phyloP scores from a whole-genome alignment of 2,329 filamentous ascomycete species.

The Venturia oleaginea region DNA sequence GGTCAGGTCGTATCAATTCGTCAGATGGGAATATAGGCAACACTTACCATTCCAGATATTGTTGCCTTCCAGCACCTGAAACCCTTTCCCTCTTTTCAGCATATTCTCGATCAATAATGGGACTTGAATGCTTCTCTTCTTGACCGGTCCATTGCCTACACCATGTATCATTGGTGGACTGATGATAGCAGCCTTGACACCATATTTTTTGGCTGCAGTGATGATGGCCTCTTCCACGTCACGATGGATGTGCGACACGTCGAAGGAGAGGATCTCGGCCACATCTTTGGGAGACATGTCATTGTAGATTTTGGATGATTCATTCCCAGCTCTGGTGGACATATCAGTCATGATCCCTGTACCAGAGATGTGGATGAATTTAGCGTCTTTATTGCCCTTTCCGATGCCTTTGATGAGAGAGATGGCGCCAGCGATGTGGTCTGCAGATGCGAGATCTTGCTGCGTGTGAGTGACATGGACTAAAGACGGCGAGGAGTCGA shows the following conservation, averaged over 20 bases:
- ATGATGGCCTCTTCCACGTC: not conserved
- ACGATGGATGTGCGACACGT: not conserved
- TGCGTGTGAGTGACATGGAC: not conserved
- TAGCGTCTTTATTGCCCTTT: not conserved
- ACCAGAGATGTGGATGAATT: conserved; percentile 3
- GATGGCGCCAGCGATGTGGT: not conserved
- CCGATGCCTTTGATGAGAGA: conserved; percentile 1
- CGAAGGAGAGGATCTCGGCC: not conserved
- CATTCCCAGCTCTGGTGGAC: not conserved
- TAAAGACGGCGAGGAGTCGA: too few species aligned
- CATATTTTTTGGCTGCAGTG: not conserved
- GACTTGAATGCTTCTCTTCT: conserved; percentile 7
- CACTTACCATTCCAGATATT: conserved; percentile 5
- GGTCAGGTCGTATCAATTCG: not conserved
- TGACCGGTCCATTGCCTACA: not conserved
- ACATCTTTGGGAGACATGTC: not conserved
- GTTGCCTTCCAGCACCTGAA: not conserved
- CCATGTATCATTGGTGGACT: conserved; percentile 7
- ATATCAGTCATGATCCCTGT: not conserved
- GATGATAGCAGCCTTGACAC: not conserved
- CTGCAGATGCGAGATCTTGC: not conserved
- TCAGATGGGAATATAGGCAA: too few species aligned
- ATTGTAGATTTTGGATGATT: not conserved
- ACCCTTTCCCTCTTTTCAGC: not conserved
- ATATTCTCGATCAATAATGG: not conserved